Evolutionary conservation across 768 basidiomycete species (phyloP).

Genomic region (Xanthoconium purpureum): DNA sequence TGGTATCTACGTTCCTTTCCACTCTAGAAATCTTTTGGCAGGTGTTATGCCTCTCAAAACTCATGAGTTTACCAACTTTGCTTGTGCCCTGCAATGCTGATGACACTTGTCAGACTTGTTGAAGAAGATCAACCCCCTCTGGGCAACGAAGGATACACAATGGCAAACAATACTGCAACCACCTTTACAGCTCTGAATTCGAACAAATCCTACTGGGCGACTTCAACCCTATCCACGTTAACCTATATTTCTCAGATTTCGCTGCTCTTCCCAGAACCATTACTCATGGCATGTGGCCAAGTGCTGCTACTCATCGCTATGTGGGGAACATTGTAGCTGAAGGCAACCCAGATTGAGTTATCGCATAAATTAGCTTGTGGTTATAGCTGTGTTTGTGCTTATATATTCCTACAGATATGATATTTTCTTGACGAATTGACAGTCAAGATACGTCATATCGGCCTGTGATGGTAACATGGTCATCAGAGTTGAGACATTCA

Average conservation of each 20-base stretch:
- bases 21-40: no score
- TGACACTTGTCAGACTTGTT: no score
- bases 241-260: slow-evolving; percentile 98
- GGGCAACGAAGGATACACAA: slow-evolving; percentile 80
- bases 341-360: slow-evolving; percentile 87
- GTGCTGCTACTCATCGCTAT: slow-evolving; percentile 88
- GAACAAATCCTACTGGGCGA: slow-evolving; percentile 97
- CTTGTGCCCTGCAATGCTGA: no score
- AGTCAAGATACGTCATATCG: no score
- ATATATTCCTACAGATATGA: slow-evolving; percentile 59
- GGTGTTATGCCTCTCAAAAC: no score
- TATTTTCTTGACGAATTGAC: no score
- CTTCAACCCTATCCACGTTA: slow-evolving; percentile 98
- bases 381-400: background rate
- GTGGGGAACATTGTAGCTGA: slow-evolving; percentile 93
- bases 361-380: slow-evolving; percentile 54
- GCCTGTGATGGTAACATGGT: no score
- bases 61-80: no score
- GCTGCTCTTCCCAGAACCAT: slow-evolving; percentile 97
- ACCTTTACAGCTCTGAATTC: slow-evolving; percentile 81
- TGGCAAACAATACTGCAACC: slow-evolving; percentile 60
- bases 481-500: no score
- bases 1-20: no score
- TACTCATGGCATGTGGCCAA: slow-evolving; percentile 97
- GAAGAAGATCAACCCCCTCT: slow-evolving; percentile 45